phyloP scores from a whole-genome alignment of 176 grass and related monocot species.

The Cenchrus americanus region DNA sequence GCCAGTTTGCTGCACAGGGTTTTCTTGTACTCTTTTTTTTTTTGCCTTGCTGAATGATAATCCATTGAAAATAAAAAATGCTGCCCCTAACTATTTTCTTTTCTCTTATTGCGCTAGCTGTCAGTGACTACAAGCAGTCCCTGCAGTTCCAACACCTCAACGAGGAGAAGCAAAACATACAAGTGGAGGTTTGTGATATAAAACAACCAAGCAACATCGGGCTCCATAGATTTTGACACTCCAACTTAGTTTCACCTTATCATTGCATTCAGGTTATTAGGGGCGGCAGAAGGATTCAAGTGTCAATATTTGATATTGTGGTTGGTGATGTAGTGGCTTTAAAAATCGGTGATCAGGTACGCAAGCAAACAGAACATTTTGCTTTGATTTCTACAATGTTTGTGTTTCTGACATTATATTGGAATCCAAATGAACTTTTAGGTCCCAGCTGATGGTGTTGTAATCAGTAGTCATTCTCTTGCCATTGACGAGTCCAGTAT shows the following conservation, averaged over 20 bases:
- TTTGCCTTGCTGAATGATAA: neutral
- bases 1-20: conserved; percentile 8
- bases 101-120: conserved; percentile 57
- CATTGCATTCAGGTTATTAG: conserved; percentile 75
- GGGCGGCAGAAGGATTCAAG: conserved; percentile 72
- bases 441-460: conserved; percentile 92
- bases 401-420: conserved; percentile 27
- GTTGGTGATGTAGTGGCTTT: conserved; percentile 91
- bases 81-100: conserved; percentile 19
- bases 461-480: conserved; percentile 84
- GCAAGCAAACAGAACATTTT: conserved; percentile 11
- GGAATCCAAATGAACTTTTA: conserved; percentile 46
- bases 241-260: conserved; percentile 22
- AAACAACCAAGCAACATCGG: conserved; percentile 11
- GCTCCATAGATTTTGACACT: conserved; percentile 22
- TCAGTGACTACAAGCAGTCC: conserved; percentile 90
- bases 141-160: conserved; percentile 93
- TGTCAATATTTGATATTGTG: conserved; percentile 95
- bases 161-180: conserved; percentile 94
- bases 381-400: conserved; percentile 31
- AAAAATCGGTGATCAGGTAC: conserved; percentile 98
- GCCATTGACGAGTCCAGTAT: conserved; percentile 98
- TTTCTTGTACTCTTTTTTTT: conserved; percentile 7
- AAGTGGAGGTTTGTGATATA: conserved; percentile 71
- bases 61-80: conserved; percentile 16